phyloP scores from a whole-genome alignment of 1,284 basidiomycete genomes.

The Cryptococcus maquisensis region DNA sequence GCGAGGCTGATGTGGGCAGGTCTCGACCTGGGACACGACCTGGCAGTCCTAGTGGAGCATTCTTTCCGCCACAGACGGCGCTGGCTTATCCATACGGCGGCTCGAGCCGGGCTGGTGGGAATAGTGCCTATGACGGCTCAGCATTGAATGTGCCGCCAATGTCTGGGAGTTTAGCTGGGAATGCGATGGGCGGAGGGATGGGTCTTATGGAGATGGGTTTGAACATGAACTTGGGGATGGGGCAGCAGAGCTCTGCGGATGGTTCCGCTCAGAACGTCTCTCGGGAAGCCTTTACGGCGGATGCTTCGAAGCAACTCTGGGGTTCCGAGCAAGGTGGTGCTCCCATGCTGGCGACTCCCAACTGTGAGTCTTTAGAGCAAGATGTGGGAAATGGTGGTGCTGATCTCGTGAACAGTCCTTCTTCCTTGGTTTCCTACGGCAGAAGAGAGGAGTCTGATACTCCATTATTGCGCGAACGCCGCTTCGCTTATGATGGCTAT shows the following conservation, averaged over 20 bases:
- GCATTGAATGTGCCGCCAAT: neutral
- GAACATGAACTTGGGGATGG: neutral
- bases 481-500: slow-evolving; percentile 51
- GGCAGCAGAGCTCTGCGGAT: too few relatives aligned
- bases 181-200: neutral
- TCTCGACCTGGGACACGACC: neutral
- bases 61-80: neutral
- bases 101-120: neutral
- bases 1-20: slow-evolving; percentile 7
- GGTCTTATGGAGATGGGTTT: slow-evolving; percentile 3
- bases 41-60: neutral
- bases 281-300: neutral
- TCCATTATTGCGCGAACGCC: slow-evolving; percentile 47
- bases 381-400: slow-evolving; percentile 8
- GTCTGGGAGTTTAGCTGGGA: neutral
- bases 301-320: slow-evolving; percentile 18
- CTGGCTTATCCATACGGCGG: neutral
- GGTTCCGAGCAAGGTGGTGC: slow-evolving; percentile 20
- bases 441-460: slow-evolving; percentile 44
- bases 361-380: slow-evolving; percentile 20
- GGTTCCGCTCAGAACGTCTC: too few relatives aligned
- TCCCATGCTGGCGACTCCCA: slow-evolving; percentile 31
- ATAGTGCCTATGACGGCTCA: neutral
- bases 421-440: slow-evolving; percentile 46
- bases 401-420: slow-evolving; percentile 25